These are phyloP conservation scores for Metschnikowia koreensis DNA, from an alignment of 805 yeast genomes.

Conservation along the genomic window DNA sequence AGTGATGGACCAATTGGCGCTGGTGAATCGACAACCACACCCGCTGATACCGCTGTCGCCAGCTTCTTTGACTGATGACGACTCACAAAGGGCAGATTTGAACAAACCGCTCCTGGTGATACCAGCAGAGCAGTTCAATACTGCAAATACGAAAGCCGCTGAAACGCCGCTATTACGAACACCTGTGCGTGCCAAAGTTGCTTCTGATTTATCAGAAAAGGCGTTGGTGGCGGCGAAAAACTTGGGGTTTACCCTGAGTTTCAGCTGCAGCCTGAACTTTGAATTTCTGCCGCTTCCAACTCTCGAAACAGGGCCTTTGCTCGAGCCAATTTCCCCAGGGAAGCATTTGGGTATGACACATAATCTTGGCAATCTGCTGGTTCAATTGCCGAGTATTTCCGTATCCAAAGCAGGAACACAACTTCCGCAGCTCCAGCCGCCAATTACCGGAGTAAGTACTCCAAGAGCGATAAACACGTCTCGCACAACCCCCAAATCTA, in stretches of 20 bases:
- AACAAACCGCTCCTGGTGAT: not conserved
- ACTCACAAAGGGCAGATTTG: not conserved
- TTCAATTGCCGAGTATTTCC: slow-evolving; percentile 13
- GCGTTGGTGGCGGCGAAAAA: slow-evolving; percentile 41
- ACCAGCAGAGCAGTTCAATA: not conserved
- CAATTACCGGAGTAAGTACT: slow-evolving; percentile 6
- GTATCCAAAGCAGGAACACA: slow-evolving; percentile 6
- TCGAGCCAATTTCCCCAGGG: slow-evolving; percentile 64
- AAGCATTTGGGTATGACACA: slow-evolving; percentile 14
- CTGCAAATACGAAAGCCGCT: not conserved
- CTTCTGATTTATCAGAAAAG: slow-evolving; percentile 39
- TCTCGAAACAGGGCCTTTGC: slow-evolving; percentile 60
- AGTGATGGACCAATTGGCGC: slow-evolving; percentile 40
- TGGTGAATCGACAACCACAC: slow-evolving; percentile 7
- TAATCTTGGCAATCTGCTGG: slow-evolving; percentile 8
- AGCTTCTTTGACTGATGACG: slow-evolving; percentile 13
- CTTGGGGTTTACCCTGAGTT: slow-evolving; percentile 59
- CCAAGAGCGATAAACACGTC: slow-evolving; percentile 15
- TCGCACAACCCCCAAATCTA: slow-evolving; percentile 37
- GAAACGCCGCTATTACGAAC: slow-evolving; percentile 12
- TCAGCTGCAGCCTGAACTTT: slow-evolving; percentile 62
- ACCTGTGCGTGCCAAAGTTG: slow-evolving; percentile 11
- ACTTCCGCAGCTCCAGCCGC: slow-evolving; percentile 11
- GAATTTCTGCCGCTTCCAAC: slow-evolving; percentile 60
- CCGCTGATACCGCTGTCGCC: slow-evolving; percentile 19